phyloP scores from a whole-genome alignment of 2,329 filamentous ascomycete genomes.

The Ceratocystis smalleyi region DNA sequence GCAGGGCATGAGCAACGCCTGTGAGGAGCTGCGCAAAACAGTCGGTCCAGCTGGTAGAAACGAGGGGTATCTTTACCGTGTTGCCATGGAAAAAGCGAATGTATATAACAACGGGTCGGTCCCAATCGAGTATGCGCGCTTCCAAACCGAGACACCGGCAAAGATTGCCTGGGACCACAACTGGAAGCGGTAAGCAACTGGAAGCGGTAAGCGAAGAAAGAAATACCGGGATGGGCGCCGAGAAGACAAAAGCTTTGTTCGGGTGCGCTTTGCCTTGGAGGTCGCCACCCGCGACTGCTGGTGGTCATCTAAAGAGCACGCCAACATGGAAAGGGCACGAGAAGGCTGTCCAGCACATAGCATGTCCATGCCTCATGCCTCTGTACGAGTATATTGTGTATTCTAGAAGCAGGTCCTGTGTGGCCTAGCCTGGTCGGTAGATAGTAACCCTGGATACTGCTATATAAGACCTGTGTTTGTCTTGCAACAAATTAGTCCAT shows the following conservation, averaged over 20 bases:
- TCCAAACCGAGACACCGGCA: conserved; percentile 69
- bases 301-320: background rate
- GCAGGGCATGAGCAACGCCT: conserved; percentile 68
- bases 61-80: conserved; percentile 63
- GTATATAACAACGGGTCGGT: conserved; percentile 57
- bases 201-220: conserved; percentile 39
- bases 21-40: conserved; percentile 60
- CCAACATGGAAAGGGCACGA: background rate
- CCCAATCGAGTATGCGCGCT: conserved; percentile 79
- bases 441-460: background rate
- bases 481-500: background rate
- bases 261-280: background rate
- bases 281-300: background rate
- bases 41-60: conserved; percentile 41
- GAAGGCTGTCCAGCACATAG: background rate
- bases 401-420: conserved; percentile 1
- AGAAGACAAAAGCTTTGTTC: background rate
- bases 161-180: conserved; percentile 79
- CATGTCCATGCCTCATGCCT: background rate
- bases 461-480: background rate
- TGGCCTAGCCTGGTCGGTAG: background rate
- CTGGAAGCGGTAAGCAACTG: conserved; percentile 64
- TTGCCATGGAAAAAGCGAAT: conserved; percentile 82
- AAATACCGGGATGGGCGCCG: background rate
- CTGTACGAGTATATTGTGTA: conserved; percentile 11